phyloP scores from a whole-genome alignment of 2,329 filamentous ascomycete genomes.

The Tolypocladium ovalisporum region DNA sequence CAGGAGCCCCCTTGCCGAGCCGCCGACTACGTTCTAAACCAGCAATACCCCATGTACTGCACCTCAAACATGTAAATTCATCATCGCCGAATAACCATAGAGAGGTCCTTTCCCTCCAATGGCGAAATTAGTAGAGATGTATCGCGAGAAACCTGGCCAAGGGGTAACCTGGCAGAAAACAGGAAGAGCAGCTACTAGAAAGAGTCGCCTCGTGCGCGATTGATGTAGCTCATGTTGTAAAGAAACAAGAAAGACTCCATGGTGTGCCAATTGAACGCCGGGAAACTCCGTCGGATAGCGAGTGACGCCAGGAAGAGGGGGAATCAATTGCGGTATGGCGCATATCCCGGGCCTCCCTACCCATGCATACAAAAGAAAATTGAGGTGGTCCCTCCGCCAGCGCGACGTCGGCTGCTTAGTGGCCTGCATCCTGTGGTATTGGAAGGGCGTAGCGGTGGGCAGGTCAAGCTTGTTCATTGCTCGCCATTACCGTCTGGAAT shows the following conservation, averaged over 20 bases:
- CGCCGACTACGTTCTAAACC: neutral
- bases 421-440: neutral
- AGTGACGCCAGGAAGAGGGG: neutral
- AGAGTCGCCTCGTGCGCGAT: neutral
- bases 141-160: neutral
- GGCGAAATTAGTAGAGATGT: neutral
- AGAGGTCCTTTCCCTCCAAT: neutral
- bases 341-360: constrained; percentile 2
- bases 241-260: neutral
- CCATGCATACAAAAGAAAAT: constrained; percentile 3
- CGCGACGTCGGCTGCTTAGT: neutral
- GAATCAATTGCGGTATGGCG: constrained; percentile 1
- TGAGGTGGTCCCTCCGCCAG: neutral
- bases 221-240: neutral
- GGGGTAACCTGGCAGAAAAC: neutral
- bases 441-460: neutral
- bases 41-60: neutral
- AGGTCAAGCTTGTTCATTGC: constrained; percentile 9
- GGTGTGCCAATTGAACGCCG: constrained; percentile 7
- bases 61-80: neutral
- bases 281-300: constrained; percentile 3
- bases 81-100: neutral
- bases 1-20: neutral
- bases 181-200: neutral
- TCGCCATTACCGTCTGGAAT: constrained; percentile 26